phyloP scores from a whole-genome alignment of 805 yeast species.

The Pichia thaimueangensis region DNA sequence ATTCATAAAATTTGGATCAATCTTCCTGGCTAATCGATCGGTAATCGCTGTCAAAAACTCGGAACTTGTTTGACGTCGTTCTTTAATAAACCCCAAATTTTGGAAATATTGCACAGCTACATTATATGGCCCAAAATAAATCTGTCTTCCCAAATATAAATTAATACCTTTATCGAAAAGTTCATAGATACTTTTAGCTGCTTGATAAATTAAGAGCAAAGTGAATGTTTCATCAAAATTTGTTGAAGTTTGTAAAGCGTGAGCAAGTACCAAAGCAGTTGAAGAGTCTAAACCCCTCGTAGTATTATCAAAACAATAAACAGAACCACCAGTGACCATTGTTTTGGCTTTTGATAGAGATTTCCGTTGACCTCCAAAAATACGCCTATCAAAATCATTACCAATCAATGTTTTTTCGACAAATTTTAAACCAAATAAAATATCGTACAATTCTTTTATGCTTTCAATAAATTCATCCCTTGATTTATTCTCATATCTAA shows the following conservation, averaged over 20 bases:
- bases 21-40: constrained; percentile 52
- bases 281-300: constrained; percentile 69
- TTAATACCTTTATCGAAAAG: constrained; percentile 55
- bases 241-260: constrained; percentile 54
- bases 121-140: constrained; percentile 49
- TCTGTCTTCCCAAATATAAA: constrained; percentile 54
- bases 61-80: constrained; percentile 60
- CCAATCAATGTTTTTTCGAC: constrained; percentile 61
- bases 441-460: constrained; percentile 42
- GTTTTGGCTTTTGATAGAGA: constrained; percentile 67
- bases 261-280: constrained; percentile 59
- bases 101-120: constrained; percentile 50
- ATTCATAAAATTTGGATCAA: constrained; percentile 41
- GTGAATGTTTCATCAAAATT: constrained; percentile 50
- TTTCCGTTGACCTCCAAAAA: constrained; percentile 69
- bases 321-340: constrained; percentile 43
- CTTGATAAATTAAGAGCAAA: constrained; percentile 61
- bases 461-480: constrained; percentile 36
- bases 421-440: constrained; percentile 52
- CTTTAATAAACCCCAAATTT: constrained; percentile 57
- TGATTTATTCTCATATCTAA: constrained; percentile 34
- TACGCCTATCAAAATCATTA: constrained; percentile 62
- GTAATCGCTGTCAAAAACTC: constrained; percentile 66
- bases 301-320: constrained; percentile 63
- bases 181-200: constrained; percentile 57